Conservation (phyloP, 2,329 filamentous ascomycete genomes). For the Colletotrichum sp. region DNA sequence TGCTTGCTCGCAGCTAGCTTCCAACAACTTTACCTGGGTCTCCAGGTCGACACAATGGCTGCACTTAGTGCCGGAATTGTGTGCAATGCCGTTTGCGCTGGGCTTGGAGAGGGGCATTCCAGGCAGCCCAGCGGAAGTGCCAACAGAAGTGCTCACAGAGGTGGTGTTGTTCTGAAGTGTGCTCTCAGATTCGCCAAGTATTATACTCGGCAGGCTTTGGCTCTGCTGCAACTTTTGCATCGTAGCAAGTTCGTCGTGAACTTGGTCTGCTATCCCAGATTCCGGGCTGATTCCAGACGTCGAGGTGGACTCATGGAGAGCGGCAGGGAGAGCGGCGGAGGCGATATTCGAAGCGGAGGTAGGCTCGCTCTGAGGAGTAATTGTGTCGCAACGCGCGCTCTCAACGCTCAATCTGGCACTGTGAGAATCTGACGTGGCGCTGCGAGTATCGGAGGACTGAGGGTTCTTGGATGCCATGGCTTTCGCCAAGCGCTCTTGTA, state of each 20-base stretch:
- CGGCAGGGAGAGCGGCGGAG: background rate
- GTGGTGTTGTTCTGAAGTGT: background rate
- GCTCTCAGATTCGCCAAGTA: background rate
- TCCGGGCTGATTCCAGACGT: background rate
- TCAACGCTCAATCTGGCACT: background rate
- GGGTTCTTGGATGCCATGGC: conserved; percentile 75
- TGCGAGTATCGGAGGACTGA: conserved; percentile 2
- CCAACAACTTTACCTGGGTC: conserved; percentile 1
- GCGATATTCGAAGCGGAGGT: background rate
- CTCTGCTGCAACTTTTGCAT: background rate
- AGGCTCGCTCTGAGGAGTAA: background rate
- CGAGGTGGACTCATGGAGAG: background rate
- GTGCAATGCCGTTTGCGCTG: background rate
- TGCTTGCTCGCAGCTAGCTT: background rate
- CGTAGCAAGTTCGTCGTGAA: background rate
- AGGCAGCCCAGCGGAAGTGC: background rate
- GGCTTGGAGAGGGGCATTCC: too few relatives aligned
- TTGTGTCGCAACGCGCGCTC: background rate
- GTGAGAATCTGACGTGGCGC: background rate
- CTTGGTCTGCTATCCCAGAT: background rate
- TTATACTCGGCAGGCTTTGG: background rate
- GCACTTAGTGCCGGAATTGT: background rate
- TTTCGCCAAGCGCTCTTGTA: conserved; percentile 89
- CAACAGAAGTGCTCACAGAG: background rate
- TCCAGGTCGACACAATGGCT: background rate